Evolutionary conservation across 179 eudicot species (phyloP), one percentile per base, ranked within the genome.

Genomic region (Silene vulgaris): DNA sequence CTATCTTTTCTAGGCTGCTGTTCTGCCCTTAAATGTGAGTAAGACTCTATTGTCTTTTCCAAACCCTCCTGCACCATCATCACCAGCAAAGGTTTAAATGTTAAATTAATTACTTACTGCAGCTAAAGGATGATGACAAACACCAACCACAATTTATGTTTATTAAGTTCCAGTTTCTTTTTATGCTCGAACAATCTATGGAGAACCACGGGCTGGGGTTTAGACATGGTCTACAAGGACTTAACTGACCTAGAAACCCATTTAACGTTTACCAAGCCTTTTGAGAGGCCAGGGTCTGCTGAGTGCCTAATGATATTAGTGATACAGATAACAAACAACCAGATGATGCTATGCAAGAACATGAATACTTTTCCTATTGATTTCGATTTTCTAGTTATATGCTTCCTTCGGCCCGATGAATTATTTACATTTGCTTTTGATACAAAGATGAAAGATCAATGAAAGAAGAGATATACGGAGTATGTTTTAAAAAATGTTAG

Each of bases 31-130:
- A 93, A 80, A 78, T 93, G 91, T 43, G 93, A 85, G 86, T 96
- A 93, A 63, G 97, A 91, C 73, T 93, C 98, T 73, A 91, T 93
- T 74, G 99, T 96, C 85, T 85, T 87, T 79, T 85, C 93, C 67
- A 96, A 83, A 80, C 92, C 97, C 80, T 93, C 98, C 99, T 96
- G 86, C 82, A 82, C 61, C 60, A 45, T 12, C 40, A 72, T 72
- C 32, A 80, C 23, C 59, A 65, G 66, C 62, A 78, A n/a, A 9
- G 5, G 3, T 72, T 29, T 50, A 78, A n/a, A 9, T 2, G 3
- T 72, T 29, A 73, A 21, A 64, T 29, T 32, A n/a, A 5, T 14
- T n/a, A 1, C 23, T 52, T 37, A 6, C 8, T 43, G 71, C 40
- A 76, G 16, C 52, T 37, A 17, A 61, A 70, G 35, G 28, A 54